phyloP scores from a whole-genome alignment of 2,329 filamentous ascomycete species.

The Pseudogymnoascus sp. region DNA sequence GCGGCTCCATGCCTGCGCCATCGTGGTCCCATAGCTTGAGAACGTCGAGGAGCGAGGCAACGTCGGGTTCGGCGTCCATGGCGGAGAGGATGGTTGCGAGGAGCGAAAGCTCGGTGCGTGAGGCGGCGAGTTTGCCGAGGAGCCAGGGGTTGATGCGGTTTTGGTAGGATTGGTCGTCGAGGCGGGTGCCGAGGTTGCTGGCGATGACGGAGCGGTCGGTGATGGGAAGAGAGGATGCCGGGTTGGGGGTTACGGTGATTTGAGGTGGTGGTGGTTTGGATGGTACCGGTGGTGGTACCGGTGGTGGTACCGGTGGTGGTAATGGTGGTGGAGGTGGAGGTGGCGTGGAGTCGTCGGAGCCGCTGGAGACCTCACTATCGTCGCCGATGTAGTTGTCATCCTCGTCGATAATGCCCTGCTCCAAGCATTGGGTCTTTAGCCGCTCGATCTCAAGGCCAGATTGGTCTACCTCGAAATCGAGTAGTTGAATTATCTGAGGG shows the following conservation, averaged over 20 bases:
- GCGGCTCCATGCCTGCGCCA: neutral
- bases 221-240: neutral
- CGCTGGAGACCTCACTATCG: neutral
- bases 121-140: neutral
- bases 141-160: neutral
- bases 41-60: neutral
- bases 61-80: neutral
- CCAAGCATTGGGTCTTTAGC: slow-evolving; percentile 16
- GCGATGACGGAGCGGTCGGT: neutral
- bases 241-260: neutral
- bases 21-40: neutral
- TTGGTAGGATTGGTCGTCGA: neutral
- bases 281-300: neutral
- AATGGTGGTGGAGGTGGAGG: neutral
- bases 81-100: neutral
- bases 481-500: neutral
- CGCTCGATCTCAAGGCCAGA: slow-evolving; percentile 9
- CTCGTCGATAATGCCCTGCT: slow-evolving; percentile 19
- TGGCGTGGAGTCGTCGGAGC: neutral
- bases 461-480: slow-evolving; percentile 12
- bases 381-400: slow-evolving; percentile 6
- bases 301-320: neutral
- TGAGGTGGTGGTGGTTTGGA: neutral
- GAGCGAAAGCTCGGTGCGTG: neutral
- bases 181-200: neutral